Conservation (phyloP, 2,329 filamentous ascomycete genomes). For the Microcyclosporella mali region DNA sequence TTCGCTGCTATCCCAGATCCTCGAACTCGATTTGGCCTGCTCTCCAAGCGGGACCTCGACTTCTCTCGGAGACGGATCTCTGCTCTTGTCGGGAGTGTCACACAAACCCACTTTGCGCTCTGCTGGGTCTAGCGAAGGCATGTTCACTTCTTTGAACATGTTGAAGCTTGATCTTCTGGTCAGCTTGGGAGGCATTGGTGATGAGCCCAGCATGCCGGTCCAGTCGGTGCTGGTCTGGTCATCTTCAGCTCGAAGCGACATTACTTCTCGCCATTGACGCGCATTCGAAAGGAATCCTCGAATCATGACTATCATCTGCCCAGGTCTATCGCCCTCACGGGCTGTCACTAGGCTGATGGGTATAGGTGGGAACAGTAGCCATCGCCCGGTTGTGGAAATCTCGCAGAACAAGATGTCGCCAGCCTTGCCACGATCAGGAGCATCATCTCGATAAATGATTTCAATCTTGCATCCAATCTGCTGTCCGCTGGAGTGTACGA, state of each 20-base stretch:
- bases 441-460: slow-evolving; percentile 75
- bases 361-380: slow-evolving; percentile 90
- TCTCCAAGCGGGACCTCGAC: slow-evolving; percentile 59
- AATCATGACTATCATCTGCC: slow-evolving; percentile 81
- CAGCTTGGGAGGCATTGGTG: slow-evolving; percentile 53
- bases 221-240: slow-evolving; percentile 77
- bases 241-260: slow-evolving; percentile 70
- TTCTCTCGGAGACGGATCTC: slow-evolving; percentile 39
- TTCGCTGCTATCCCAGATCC: slow-evolving; percentile 40
- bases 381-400: slow-evolving; percentile 68
- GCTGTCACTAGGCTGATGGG: slow-evolving; percentile 67
- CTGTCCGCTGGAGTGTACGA: slow-evolving; percentile 85
- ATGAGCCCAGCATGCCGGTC: slow-evolving; percentile 73
- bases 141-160: slow-evolving; percentile 18
- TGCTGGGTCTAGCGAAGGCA: slow-evolving; percentile 10
- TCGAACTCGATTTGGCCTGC: slow-evolving; percentile 43
- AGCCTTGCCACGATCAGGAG: slow-evolving; percentile 56
- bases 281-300: slow-evolving; percentile 59
- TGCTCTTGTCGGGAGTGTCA: slow-evolving; percentile 14
- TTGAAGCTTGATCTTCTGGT: slow-evolving; percentile 50
- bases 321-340: slow-evolving; percentile 63
- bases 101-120: slow-evolving; percentile 10
- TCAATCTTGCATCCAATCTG: slow-evolving; percentile 84
- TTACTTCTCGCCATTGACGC: slow-evolving; percentile 73
- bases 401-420: slow-evolving; percentile 92